A percentile compares a stretch with the other conserved stretches of the same genome.
These are phyloP conservation scores for Paecilomyces variotii DNA, from an alignment of 2,329 filamentous ascomycete genomes.

Conservation along the genomic window DNA sequence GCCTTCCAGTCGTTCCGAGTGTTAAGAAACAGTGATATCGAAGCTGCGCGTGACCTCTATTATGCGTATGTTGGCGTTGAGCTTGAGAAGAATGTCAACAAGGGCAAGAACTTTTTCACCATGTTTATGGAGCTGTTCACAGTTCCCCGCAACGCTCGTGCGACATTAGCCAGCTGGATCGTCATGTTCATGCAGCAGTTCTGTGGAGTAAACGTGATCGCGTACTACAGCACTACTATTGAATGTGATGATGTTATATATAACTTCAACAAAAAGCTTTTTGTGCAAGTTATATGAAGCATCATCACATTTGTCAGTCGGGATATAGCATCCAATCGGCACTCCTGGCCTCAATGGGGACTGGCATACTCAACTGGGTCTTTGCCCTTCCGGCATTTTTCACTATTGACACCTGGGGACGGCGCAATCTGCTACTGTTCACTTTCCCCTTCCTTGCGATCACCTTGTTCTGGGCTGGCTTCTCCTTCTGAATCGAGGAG, in stretches of 20 bases:
- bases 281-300: too few relatives aligned
- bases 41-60: constrained; percentile 50
- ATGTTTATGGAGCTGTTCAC: constrained; percentile 53
- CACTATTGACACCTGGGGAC: constrained; percentile 59
- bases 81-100: constrained; percentile 48
- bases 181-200: constrained; percentile 48
- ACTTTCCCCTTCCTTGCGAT: constrained; percentile 56
- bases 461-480: constrained; percentile 42
- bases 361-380: constrained; percentile 58
- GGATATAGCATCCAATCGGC: constrained; percentile 46
- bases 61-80: constrained; percentile 52
- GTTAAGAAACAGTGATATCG: constrained; percentile 43
- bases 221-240: constrained; percentile 56
- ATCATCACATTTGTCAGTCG: too few relatives aligned
- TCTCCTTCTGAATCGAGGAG: constrained; percentile 43
- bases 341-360: constrained; percentile 54
- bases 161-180: constrained; percentile 48
- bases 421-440: constrained; percentile 53
- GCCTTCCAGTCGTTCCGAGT: constrained; percentile 43
- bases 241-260: too few relatives aligned
- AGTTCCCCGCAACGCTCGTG: constrained; percentile 55
- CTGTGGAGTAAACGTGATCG: constrained; percentile 49
- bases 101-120: constrained; percentile 44
- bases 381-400: constrained; percentile 58
- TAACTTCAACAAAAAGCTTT: too few relatives aligned